Base-by-base conservation (phyloP, 106 monocot species). In the Dioscorea dumetorum region DNA sequence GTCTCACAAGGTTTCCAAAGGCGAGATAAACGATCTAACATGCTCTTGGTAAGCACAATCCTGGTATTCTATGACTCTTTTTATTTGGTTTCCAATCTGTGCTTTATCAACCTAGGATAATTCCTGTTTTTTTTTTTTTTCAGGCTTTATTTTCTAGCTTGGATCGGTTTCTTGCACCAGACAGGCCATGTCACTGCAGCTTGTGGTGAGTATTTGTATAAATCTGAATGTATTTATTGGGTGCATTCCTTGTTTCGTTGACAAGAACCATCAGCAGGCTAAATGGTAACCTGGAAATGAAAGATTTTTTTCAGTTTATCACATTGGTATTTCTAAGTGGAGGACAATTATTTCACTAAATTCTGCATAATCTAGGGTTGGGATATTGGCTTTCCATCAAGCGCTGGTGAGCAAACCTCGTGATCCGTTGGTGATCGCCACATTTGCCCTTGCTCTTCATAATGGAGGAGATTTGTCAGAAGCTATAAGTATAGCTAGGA, bases 381-480 rank as follows among this genome's bases (percentile, higher is more conserved):
- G 75, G 13, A 52, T 97, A 60, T 79, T 97, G 73, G 97, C 92
- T 58, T 89, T 97, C 73, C 97, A 97, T 78, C 81, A 88, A 72
- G 83, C 97, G 41, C 60, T 92, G 67, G 78, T 53, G 24, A 32
- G 65, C 49, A 57, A 76, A 71, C 84, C 89, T 54, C 79, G 75
- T 58, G 84, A 89, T 77, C 89, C 91, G 60, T 35, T 89, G 70
- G 88, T 84, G 10, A 74, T 97, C 48, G 86, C 91, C 6, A 70
- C 80, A 22, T 92, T 92, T 67, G 70, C 88, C 12, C 79, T 97
- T 61, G 82, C 91, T 64, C 68, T 97, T 51, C 86, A 92, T 70
- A 89, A 89, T 80, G 97, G 97, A 21, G 97, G 97, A 68, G 72
- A 97, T 77, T 59, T 97, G 11, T 35, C 61, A 59, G 82, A 92